phyloP scores from a whole-genome alignment of 2,329 filamentous ascomycete genomes.

The Elsinoe fawcettii region DNA sequence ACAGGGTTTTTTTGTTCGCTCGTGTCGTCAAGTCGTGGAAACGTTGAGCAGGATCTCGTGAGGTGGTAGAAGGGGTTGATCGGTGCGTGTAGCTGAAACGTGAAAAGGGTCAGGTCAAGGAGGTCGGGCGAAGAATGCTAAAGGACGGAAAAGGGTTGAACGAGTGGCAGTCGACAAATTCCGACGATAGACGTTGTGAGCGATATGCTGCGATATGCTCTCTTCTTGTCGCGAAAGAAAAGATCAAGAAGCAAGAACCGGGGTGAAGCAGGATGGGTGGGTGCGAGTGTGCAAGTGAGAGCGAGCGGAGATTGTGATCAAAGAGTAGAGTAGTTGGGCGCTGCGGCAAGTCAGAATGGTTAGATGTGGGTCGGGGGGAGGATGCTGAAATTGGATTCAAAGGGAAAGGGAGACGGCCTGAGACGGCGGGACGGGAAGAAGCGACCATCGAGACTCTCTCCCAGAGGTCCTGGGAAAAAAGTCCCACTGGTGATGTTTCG shows the following conservation, averaged over 20 bases:
- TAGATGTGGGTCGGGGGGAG: neutral
- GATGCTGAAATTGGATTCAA: conserved; percentile 9
- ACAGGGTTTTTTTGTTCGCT: neutral
- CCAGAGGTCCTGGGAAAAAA: neutral
- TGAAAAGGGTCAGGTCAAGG: conserved; percentile 3
- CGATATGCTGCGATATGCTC: neutral
- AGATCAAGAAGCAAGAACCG: neutral
- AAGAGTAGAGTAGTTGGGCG: neutral
- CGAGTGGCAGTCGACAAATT: conserved; percentile 16
- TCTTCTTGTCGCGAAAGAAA: no score
- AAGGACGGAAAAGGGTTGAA: conserved; percentile 1
- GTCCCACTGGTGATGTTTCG: conserved; percentile 6
- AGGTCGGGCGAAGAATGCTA: conserved; percentile 7
- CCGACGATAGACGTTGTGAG: conserved; percentile 8
- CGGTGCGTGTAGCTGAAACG: conserved; percentile 7
- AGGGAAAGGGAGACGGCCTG: conserved; percentile 7
- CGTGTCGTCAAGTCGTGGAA: conserved; percentile 14
- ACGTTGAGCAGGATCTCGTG: conserved; percentile 8
- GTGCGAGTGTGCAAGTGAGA: neutral
- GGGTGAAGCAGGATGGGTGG: neutral
- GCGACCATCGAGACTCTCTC: conserved; percentile 1
- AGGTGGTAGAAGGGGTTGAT: conserved; percentile 10
- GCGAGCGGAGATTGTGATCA: neutral
- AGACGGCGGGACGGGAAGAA: conserved; percentile 12
- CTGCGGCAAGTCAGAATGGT: neutral